Evolutionary conservation across 2,329 filamentous ascomycete species (phyloP), one percentile per base, ranked within the genome.

Genomic region (Ciborinia camelliae): DNA sequence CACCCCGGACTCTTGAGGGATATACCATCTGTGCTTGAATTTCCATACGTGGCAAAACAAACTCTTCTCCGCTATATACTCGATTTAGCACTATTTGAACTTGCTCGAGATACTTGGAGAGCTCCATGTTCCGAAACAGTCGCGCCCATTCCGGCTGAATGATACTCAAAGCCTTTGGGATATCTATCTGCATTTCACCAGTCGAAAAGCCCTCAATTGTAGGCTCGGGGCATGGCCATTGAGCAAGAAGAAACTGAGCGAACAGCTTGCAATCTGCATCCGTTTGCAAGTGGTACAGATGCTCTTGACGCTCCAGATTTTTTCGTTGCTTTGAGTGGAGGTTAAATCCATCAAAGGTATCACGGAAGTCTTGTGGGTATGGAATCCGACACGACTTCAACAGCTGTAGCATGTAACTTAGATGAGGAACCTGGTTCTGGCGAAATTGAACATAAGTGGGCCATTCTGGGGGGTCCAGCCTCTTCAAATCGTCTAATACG

Each of bases 111-210:
- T 85, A 80, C 0, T 71, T 50, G 0, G 75, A 78, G 0, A 86
- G 75, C 35, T 81, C 76, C 12, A 76, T 66, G 52, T 86, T 86
- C 6, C 78, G 75, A n/a, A 76, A 79, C 0, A 84, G 69, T 0
- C 80, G 77, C 5, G 73, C 67, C 83, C 83, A 86, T 59, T 84
- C 79, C 0, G 77, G 76, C 0, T 69, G 67, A 18, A 86, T 71
- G 0, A 71, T 69, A 0, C 75, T 68, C 1, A 84, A 45, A 3
- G 81, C 82, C 14, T 72, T 66, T 0, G 66, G 45, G 8, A 76
- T 28, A 65, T 83, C 71, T 0, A 86, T 35, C 3, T 78, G 54
- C 4, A 76, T 70, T 1, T 64, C 61, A n/a, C n/a, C n/a, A 3
- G 66, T 67, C 32, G 18, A 57, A 9, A 81, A 71, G 0, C 70